These are phyloP conservation scores for Pezizomycotina sp. DNA, from an alignment of 2,329 filamentous ascomycete genomes.

Conservation along the genomic window DNA sequence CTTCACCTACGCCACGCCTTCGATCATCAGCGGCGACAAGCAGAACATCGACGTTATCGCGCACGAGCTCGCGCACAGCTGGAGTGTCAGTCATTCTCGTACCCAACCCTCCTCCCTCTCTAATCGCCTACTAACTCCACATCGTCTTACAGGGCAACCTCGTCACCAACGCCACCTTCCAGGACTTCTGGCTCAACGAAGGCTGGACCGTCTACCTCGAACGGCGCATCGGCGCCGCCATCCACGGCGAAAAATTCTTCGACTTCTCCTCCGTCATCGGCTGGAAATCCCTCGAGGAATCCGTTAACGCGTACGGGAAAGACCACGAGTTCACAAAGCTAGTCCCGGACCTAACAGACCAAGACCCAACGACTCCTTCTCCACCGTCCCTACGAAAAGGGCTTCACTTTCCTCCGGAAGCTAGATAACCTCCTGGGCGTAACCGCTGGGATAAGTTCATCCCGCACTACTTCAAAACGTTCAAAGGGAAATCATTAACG, in stretches of 20 bases:
- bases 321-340: constrained; percentile 90
- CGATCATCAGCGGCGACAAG: constrained; percentile 75
- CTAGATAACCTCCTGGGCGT: constrained; percentile 68
- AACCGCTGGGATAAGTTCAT: constrained; percentile 92
- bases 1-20: constrained; percentile 88
- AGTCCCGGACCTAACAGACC: constrained; percentile 68
- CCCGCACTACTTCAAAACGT: constrained; percentile 79
- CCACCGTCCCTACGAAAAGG: constrained; percentile 90
- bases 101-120: neutral
- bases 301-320: constrained; percentile 58
- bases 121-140: neutral
- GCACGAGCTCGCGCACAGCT: constrained; percentile 54
- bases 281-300: constrained; percentile 76
- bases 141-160: constrained; percentile 27
- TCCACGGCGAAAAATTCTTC: constrained; percentile 71
- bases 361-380: constrained; percentile 92
- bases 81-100: constrained; percentile 37
- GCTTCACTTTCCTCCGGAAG: constrained; percentile 83
- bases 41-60: constrained; percentile 95
- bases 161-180: constrained; percentile 37
- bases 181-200: constrained; percentile 46
- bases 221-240: constrained; percentile 56
- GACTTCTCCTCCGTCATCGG: constrained; percentile 94
- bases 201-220: constrained; percentile 95
- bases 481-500: constrained; percentile 72